These are phyloP conservation scores for Cucumis hystrix DNA, from an alignment of 306 rosid genomes.

Conservation along the genomic window DNA sequence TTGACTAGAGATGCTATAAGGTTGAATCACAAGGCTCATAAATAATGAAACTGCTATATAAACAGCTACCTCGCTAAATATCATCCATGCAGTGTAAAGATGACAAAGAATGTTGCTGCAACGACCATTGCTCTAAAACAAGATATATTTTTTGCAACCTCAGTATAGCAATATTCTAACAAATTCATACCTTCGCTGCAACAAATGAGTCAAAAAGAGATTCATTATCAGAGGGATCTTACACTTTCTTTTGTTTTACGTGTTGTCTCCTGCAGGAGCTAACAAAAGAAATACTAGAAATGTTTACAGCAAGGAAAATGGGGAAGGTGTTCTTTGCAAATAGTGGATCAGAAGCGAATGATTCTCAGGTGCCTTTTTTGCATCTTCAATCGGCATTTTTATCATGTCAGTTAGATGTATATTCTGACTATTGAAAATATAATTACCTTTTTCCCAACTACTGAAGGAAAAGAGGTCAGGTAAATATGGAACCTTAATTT, in stretches of 20 bases:
- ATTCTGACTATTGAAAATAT: not conserved
- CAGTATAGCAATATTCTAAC: not conserved
- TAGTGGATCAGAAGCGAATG: conserved; percentile 98
- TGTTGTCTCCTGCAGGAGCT: conserved; percentile 40
- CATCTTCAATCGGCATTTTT: conserved; percentile 11
- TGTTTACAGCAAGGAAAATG: conserved; percentile 73
- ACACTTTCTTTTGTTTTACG: not conserved
- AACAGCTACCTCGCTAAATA: not conserved
- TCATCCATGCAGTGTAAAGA: not conserved
- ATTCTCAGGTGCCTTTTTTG: conserved; percentile 60
- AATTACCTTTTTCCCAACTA: not conserved
- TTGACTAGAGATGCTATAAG: no score
- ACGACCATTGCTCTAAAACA: not conserved
- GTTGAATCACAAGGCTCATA: not conserved
- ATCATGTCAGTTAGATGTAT: not conserved
- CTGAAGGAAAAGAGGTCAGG: not conserved
- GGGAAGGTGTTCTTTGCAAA: conserved; percentile 77
- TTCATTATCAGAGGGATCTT: not conserved
- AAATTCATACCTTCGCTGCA: not conserved
- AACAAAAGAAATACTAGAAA: conserved; percentile 70
- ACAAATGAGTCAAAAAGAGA: not conserved
- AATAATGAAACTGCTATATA: not conserved
- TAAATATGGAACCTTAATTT: not conserved
- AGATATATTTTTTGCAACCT: not conserved
- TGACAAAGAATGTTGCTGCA: not conserved